Evolutionary conservation across 345 rosid genomes (phyloP), one percentile per base, ranked within the genome.

Genomic region (Erucastrum elatum): DNA sequence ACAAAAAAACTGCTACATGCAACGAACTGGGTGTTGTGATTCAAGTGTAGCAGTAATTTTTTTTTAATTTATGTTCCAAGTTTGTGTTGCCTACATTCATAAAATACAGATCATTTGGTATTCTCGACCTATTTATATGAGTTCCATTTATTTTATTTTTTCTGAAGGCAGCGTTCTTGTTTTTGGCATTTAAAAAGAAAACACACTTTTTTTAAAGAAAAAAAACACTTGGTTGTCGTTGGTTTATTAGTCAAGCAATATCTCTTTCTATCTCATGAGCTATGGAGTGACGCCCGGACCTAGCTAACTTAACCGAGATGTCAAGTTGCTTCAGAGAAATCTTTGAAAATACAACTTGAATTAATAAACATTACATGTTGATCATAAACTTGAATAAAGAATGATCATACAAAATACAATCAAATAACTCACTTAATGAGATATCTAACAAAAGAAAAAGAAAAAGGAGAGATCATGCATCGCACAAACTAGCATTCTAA

Each of bases 11-110:
- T 71, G 77, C 39, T 71, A 16, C 17, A 30, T 68, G 16, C 74
- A 49, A 72, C 39, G 25, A 60, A 17, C 51, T 39, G 29, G 60
- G 49, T 74, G 82, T n/a, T 74, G 70, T 69, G n/a, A 69, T 67
- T 63, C 37, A 49, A 64, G 67, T 69, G 44, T 63, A 74, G 51
- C 49, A 61, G n/a, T 69, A 21, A 21, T 21, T 21, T 21, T 21
- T 21, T 62, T 51, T n/a, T 51, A 4, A 35, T 51, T 70, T 70
- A 10, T 27, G 10, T 53, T 65, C 13, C 6, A 35, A 29, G 37
- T 56, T 27, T 67, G 2, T 2, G 62, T 64, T 71, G 62, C 41
- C n/a, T 60, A 63, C 71, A 53, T 37, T 63, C 13, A 34, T 34
- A 49, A 30, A 49, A 33, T 49, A 53, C n/a, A n/a, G 25, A 33